Conservation (phyloP, 2,329 filamentous ascomycete genomes). For the Diaporthe destruens region DNA sequence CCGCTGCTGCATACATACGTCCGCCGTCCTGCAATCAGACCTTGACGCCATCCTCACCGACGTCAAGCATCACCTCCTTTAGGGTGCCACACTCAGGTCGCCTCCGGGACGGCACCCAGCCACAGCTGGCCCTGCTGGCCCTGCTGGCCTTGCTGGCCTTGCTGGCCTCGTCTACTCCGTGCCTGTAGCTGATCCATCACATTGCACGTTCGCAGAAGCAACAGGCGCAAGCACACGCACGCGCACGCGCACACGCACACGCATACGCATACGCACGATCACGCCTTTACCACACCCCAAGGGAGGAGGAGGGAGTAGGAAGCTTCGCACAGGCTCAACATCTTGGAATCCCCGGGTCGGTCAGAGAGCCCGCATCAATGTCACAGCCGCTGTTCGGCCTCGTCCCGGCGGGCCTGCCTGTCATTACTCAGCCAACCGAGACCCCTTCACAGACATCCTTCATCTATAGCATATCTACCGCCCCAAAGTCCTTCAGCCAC, state of each 20-base stretch:
- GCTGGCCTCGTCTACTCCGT: neutral
- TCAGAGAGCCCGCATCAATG: constrained; percentile 48
- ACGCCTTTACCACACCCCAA: no score
- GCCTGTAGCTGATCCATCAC: constrained; percentile 25
- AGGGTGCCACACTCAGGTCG: neutral
- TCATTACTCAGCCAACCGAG: constrained; percentile 67
- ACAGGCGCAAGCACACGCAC: neutral
- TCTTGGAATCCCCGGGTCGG: neutral
- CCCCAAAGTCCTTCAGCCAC: constrained; percentile 76
- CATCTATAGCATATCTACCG: constrained; percentile 64
- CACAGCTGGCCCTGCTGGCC: no score
- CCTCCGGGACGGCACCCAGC: neutral
- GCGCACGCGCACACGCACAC: neutral
- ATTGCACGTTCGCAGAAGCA: neutral
- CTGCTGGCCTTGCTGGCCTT: no score
- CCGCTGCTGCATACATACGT: constrained; percentile 9
- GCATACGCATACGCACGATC: no score
- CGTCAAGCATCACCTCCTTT: constrained; percentile 12
- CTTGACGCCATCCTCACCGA: constrained; percentile 23
- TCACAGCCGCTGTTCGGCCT: constrained; percentile 67
- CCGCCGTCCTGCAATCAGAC: neutral
- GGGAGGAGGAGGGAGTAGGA: neutral
- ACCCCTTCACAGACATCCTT: constrained; percentile 67
- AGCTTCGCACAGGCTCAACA: neutral
- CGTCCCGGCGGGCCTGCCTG: constrained; percentile 70